Base-by-base conservation (phyloP, 805 yeast species). In the Pichia deserticola region DNA sequence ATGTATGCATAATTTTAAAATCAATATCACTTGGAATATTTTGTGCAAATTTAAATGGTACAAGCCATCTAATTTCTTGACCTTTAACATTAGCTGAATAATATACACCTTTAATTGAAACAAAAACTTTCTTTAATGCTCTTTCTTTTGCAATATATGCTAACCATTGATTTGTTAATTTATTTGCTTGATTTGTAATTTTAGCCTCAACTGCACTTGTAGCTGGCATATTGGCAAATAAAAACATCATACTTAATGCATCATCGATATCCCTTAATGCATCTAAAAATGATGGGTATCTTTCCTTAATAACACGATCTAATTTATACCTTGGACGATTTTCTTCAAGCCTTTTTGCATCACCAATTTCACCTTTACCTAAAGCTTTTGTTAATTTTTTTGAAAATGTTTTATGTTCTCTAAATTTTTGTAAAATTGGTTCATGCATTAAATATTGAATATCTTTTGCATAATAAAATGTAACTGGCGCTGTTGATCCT, bases 41-140 rank as follows among this genome's bases (percentile, higher is more conserved):
- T 67, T 92, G 95, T 20, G 99, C 97, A 74, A 90, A 93, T 69
- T 89, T 93, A 78, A 84, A 93, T 28, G 99, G 99, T 43, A 89
- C 95, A 52, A 93, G 79, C 99, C 99, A 93, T 70, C 92, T 79
- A 42, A 93, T 77, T 57, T 88, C 96, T 68, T 89, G 96, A 57
- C 99, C 99, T 66, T 78, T 82, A 43, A 93, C 81, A 54, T 66
- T 78, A 35, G 97, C 98, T 66, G 89, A 89, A 65, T 92, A 93
- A 69, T 93, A 93, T 15, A 92, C 95, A 72, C 99, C 99, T 69
- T 93, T 93, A 63, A 93, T 92, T 44, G 96, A 86, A 37, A 93
- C 97, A 71, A 93, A 93, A 13, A 89, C 96, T 67, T 92, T 93
- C 58, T 82, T 80, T 57, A 93, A 70, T 36, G 82, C 71, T 61